Percentiles rank a stretch among this genome's conserved stretches.
phyloP scores from a whole-genome alignment of 2,329 filamentous ascomycete species.

The Epicoccum nigrum region DNA sequence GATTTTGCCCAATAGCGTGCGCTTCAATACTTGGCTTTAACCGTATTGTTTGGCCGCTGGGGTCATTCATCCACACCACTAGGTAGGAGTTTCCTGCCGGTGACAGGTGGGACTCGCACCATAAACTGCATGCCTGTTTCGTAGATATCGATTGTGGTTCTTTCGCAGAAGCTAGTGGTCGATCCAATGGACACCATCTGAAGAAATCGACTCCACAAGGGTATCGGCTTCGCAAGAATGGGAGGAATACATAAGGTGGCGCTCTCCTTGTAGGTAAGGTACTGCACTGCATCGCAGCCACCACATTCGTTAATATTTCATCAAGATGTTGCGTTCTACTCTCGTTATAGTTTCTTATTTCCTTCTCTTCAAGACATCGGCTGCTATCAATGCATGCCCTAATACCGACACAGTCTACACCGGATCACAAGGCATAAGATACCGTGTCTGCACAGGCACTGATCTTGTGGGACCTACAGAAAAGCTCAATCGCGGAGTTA shows the following conservation, averaged over 20 bases:
- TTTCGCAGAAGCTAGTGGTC: neutral
- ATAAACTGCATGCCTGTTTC: conserved; percentile 2
- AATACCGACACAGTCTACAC: conserved; percentile 26
- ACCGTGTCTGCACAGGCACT: conserved; percentile 29
- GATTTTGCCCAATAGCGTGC: neutral
- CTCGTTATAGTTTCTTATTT: conserved; percentile 22
- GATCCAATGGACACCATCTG: neutral
- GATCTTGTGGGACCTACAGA: conserved; percentile 25
- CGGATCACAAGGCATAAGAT: conserved; percentile 27
- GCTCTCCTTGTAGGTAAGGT: neutral
- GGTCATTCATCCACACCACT: neutral
- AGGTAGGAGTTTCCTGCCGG: neutral
- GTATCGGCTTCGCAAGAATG: neutral
- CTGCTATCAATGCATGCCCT: conserved; percentile 31
- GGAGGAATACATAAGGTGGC: conserved; percentile 5
- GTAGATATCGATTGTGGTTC: conserved; percentile 3
- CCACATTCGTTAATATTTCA: neutral
- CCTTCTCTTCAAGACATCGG: conserved; percentile 23
- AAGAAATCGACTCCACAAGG: neutral
- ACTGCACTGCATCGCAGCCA: neutral
- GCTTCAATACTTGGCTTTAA: neutral
- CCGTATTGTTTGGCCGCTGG: neutral
- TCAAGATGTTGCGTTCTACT: conserved; percentile 24
- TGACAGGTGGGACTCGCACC: neutral
- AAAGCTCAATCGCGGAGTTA: conserved; percentile 24